A percentile compares a stretch with the other conserved stretches of the same genome.
phyloP scores from a whole-genome alignment of 441 rosid genomes.

The Mallotus repandus region DNA sequence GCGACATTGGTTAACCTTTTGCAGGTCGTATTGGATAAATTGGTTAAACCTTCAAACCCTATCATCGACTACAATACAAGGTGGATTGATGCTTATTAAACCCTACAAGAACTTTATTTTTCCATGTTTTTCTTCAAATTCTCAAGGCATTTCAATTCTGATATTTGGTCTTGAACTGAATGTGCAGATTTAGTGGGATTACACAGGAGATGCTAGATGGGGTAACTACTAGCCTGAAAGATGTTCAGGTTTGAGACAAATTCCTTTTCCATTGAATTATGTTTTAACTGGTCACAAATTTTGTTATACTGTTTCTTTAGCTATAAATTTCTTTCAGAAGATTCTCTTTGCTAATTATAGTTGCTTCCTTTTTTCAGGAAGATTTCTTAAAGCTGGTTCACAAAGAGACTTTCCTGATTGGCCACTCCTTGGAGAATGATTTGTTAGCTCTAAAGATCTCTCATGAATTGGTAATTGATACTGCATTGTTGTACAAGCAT shows the following conservation, averaged over 20 bases:
- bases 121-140: neutral
- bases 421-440: constrained; percentile 97
- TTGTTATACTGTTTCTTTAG: constrained; percentile 11
- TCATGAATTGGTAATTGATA: constrained; percentile 86
- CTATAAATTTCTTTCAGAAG: constrained; percentile 13
- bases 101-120: neutral
- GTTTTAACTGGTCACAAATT: neutral
- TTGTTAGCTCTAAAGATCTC: constrained; percentile 78
- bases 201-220: constrained; percentile 74
- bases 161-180: constrained; percentile 8
- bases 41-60: constrained; percentile 79
- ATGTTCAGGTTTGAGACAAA: constrained; percentile 39
- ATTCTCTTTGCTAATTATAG: constrained; percentile 19
- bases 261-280: neutral
- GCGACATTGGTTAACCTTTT: constrained; percentile 7
- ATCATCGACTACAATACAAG: constrained; percentile 89
- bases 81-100: constrained; percentile 35
- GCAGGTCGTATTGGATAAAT: constrained; percentile 87
- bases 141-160: neutral
- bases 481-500: constrained; percentile 83
- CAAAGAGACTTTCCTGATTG: constrained; percentile 83
- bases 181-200: constrained; percentile 88
- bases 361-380: constrained; percentile 58
- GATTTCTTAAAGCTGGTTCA: constrained; percentile 76
- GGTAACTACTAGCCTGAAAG: constrained; percentile 76